Base-by-base conservation (phyloP, 768 basidiomycete species). In the Hirschioporus abietinus region DNA sequence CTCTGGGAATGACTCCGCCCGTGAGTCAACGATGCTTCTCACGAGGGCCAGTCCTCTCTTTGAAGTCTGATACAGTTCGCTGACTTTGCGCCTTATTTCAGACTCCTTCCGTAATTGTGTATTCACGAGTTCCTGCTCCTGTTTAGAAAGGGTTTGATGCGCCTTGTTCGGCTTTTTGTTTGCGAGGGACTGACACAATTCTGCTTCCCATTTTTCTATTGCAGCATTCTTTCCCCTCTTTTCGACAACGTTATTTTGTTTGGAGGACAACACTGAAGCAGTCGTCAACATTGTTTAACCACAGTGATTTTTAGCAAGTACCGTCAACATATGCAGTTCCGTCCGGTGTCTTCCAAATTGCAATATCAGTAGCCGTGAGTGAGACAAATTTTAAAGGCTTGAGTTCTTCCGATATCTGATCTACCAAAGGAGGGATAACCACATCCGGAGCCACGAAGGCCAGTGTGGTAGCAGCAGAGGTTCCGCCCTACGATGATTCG, bases 121-220 rank as follows among this genome's bases (percentile, higher is more conserved):
- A 63, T 90, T 84, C 15, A 99, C 85, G n/a, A 93, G 83, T 0
- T 87, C 88, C 68, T 91, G 88, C 67, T 97, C 93, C 67, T 91
- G 88, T 74, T 95, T 98, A 0, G 92, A 92, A 20, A 98, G 76
- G 0, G 80, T 80, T 7, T 77, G 78, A 18, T 71, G 65, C 1
- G 80, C 71, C 1, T 76, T 73, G 0, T 82, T 76, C 10, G 86
- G 83, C 74, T 92, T 93, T 80, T 98, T 98, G 65, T 78, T 85
- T 7, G 92, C 92, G 0, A 98, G 80, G 0, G 89, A 87, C 70
- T 92, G 89, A 10, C 95, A 86, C n/a, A 96, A 80, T 68, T 99
- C 96, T 27, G 89, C 90, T 68, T 99, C 97, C 96, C 96, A 99
- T 72, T 93, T 90, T 20, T 93, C 90, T 17, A 96, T 91, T 36